phyloP scores from a whole-genome alignment of 2,329 filamentous ascomycete genomes.

The Diplocarpon mali region DNA sequence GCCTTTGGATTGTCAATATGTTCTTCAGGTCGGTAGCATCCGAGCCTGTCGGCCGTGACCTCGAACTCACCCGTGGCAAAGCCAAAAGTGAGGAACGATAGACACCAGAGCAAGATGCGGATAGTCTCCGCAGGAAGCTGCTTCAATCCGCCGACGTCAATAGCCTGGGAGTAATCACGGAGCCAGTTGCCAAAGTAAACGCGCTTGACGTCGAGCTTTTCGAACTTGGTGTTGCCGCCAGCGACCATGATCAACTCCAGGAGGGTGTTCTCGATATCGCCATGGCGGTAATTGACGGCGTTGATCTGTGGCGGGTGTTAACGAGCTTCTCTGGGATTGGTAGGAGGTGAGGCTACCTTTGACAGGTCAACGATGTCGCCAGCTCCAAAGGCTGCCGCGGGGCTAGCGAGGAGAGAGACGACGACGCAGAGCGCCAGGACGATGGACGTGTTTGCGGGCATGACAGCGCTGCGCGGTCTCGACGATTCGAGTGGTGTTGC shows the following conservation, averaged over 20 bases:
- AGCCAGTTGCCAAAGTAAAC: slow-evolving; percentile 96
- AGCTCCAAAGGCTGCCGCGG: slow-evolving; percentile 9
- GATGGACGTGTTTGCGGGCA: slow-evolving; percentile 6
- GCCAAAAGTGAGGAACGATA: slow-evolving; percentile 66
- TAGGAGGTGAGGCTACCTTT: slow-evolving; percentile 1
- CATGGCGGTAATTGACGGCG: slow-evolving; percentile 48
- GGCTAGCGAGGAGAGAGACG: slow-evolving; percentile 6
- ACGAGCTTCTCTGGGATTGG: not conserved
- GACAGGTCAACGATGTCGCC: slow-evolving; percentile 7
- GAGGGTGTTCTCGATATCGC: slow-evolving; percentile 82
- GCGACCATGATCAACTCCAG: slow-evolving; percentile 52
- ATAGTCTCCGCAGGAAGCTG: slow-evolving; percentile 10
- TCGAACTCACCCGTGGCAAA: slow-evolving; percentile 74
- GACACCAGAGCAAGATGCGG: slow-evolving; percentile 7
- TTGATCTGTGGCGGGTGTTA: slow-evolving; percentile 4
- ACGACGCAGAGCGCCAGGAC: slow-evolving; percentile 6
- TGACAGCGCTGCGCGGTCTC: slow-evolving; percentile 1
- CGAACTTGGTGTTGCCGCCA: slow-evolving; percentile 63
- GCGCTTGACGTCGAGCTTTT: slow-evolving; percentile 72
- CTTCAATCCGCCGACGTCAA: slow-evolving; percentile 68
- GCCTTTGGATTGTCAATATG: slow-evolving; percentile 56
- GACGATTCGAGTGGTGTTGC: slow-evolving; percentile 3
- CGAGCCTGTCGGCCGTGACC: slow-evolving; percentile 64
- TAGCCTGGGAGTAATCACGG: slow-evolving; percentile 80
- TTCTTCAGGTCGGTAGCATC: slow-evolving; percentile 70